Evolutionary conservation across 768 basidiomycete species (phyloP), one percentile per base, ranked within the genome.

Genomic region (Termitomyces sp.): DNA sequence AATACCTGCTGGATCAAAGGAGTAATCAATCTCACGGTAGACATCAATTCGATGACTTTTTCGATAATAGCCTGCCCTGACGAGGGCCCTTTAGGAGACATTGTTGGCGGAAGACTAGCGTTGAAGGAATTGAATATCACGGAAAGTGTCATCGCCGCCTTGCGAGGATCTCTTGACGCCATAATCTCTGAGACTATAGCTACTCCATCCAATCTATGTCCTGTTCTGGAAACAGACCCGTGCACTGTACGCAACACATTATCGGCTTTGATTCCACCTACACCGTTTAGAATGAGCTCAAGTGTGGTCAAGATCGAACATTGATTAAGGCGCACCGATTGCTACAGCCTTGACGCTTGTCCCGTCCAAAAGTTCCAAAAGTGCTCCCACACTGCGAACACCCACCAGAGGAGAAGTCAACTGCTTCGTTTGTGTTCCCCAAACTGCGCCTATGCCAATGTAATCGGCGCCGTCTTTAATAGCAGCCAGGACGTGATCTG

Each of bases 111-210:
- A 55, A 50, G 50, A 10, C 67, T 51, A 41, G 56, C n/a, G 34
- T 73, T 74, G 71, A 82, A 85, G 2, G 75, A 70, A 18, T 65
- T 67, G 22, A 87, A 66, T n/a, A 76, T 75, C 3, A 61, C 67
- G 29, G 69, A 66, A 12, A 87, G 76, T 41, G 64, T 72, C 42
- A 66, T 69, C 0, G 91, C 81, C 1, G 84, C 79, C 18, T 67
- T 59, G 16, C 67, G 62, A 0, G 93, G 92, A 5, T 81, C 72
- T 1, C 58, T 34, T 0, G 91, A 88, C 3, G 84, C 80, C 7
- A 91, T 79, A 57, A 98, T 92, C 46, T 93, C 92, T 22, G 92
- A 94, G 41, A 97, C 87, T 51, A 97, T 82, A 12, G 95, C 95
- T 27, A 97, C 78, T 0, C 95, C 95, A 57, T 92, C 87, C 16